Evolutionary conservation across 495 filamentous ascomycete genomes (phyloP).

Genomic region (Copromyces sp.): DNA sequence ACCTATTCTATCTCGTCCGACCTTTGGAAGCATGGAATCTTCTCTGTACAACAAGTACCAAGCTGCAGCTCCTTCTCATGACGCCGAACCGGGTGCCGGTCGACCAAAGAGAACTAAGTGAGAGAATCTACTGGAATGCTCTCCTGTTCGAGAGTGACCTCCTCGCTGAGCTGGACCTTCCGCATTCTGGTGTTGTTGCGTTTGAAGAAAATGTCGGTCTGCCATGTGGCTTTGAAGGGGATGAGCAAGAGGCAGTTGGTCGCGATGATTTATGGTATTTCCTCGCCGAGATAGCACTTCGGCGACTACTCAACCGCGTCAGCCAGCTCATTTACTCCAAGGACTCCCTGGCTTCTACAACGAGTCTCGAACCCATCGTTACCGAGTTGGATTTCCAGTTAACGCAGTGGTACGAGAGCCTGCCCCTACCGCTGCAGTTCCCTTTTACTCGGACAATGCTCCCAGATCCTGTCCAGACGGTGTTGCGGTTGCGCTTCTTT

Average conservation of each 20-base stretch:
- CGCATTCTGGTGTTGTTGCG: constrained; percentile 70
- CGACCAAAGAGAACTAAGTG: constrained; percentile 58
- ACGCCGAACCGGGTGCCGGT: constrained; percentile 57
- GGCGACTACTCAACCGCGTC: constrained; percentile 66
- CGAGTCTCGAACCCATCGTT: constrained; percentile 62
- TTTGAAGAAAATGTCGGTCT: constrained; percentile 73
- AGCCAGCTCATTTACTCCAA: constrained; percentile 74
- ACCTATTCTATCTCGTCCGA: constrained; percentile 71
- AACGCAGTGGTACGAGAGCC: constrained; percentile 73
- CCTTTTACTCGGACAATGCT: constrained; percentile 55
- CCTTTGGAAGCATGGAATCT: constrained; percentile 76
- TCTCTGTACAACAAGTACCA: constrained; percentile 67
- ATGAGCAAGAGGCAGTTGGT: constrained; percentile 51
- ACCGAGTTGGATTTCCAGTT: constrained; percentile 74
- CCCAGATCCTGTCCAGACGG: constrained; percentile 66
- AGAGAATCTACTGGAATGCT: constrained; percentile 76
- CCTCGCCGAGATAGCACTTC: constrained; percentile 67
- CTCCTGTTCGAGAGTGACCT: constrained; percentile 74
- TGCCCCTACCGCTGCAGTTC: constrained; percentile 64
- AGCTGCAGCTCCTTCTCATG: constrained; percentile 65
- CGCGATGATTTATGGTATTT: constrained; percentile 80
- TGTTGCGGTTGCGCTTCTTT: constrained; percentile 67
- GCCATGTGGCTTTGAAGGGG: constrained; percentile 64
- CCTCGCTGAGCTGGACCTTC: constrained; percentile 69
- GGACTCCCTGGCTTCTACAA: constrained; percentile 56